Evolutionary conservation across 257 asterid genomes (phyloP), one percentile per base, ranked within the genome.

Genomic region (Haberlea rhodopensis): DNA sequence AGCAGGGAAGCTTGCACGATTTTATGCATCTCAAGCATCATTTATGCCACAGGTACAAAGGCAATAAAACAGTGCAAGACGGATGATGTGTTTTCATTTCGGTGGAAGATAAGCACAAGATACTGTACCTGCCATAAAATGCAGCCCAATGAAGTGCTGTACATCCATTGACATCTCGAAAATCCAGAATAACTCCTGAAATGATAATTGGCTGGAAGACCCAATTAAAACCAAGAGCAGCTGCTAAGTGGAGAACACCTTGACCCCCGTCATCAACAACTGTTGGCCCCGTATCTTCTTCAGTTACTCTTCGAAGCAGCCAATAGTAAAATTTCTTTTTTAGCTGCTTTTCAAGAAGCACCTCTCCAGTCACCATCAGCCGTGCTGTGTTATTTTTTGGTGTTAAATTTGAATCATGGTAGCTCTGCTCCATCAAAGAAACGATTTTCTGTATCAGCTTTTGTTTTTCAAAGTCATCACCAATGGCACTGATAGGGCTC

Each of bases 141-240:
- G 63, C 87, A 78, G 97, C 99, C 99, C 99, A 94, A 69, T 94
- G 99, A 80, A 94, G 96, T 56, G 97, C 95, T 22, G 97, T 85
- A 95, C 96, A 90, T 64, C 99, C 99, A 79, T 87, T 81, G 37
- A 65, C 83, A 74, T 94, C 99, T 80, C 99, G 99, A 34, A 94
- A 87, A 84, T 94, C 91, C 61, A 87, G 75, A 70, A 87, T 84
- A 65, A 86, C 84, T 21, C 95, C 95, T 37, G 94, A 78, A 53
- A 78, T 78, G 37, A 80, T 71, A 37, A 87, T 76, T 77, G 97
- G 89, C 81, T 76, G 80, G 66, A 94, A 53, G 71, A 85, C 95
- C 97, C 99, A 94, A 71, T 80, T 81, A 70, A 85, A 94, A 74
- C 99, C 99, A 72, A 90, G 90, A 67, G 99, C 92, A 74, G 95